Evolutionary conservation across 371 early-diverging fungal species (phyloP), one percentile per base, ranked within the genome.

Genomic region (Mortierella sp.): DNA sequence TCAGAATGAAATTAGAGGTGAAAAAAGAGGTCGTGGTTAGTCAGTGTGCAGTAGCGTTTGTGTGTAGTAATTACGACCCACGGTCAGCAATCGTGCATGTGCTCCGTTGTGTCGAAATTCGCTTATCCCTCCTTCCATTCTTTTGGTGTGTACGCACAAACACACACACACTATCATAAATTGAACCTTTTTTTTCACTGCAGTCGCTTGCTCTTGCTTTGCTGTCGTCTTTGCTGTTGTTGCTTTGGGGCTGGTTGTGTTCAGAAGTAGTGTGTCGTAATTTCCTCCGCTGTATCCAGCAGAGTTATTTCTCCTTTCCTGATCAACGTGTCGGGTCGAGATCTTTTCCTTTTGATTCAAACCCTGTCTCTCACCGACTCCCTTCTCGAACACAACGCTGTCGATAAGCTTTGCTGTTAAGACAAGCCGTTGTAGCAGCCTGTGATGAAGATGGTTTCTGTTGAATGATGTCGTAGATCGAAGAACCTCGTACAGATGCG

Each of bases 251-350:
- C 42, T 65, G 42, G 42, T 47, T 44, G 71, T 47, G 11, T 71
- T 28, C 74, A 60, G 74, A 98, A 95, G 92, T 98, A 99, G 58
- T 0, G 11, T 38, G 31, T 38, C 3, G 31, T 1, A 14, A 11
- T 31, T 16, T 63, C 19, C 7, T 63, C 14, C 34, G 31, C 63
- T 5, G 19, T 0, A 16, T 19, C 19, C 7, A 31, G 5, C 1
- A 31, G 19, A 19, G 63, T 16, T 16, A 16, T 28, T 19, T 31
- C 31, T 63, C 19, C 34, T 13, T 31, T 63, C 63, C 63, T 16
- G 63, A 63, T 31, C 31, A 5, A 14, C 31, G 19, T 19, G 63
- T 63, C 13, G 63, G 16, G 16, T 31, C 31, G 63, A 14, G 50
- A 14, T 34, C 34, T 31, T 19, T 6, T 31, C 31, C 34, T 14